phyloP scores from a whole-genome alignment of 2,329 filamentous ascomycete species.

The Acrodontium crateriforme region DNA sequence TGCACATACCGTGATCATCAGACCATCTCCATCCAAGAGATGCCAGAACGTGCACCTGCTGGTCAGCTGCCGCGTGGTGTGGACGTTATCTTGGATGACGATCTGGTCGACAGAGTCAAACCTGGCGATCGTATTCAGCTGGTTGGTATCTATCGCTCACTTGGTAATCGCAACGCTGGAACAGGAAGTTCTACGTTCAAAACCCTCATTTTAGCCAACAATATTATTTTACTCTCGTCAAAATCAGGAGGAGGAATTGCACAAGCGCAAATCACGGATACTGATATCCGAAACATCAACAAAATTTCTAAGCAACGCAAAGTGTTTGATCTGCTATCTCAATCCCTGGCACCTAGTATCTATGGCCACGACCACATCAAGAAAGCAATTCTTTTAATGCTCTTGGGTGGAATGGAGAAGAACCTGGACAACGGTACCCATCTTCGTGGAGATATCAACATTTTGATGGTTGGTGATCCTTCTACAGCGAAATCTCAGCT shows the following conservation, averaged over 20 bases:
- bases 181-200: conserved; percentile 89
- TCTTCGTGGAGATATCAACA: conserved; percentile 96
- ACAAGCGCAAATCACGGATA: conserved; percentile 83
- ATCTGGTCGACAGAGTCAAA: conserved; percentile 87
- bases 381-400: conserved; percentile 89
- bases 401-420: conserved; percentile 93
- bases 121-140: conserved; percentile 92
- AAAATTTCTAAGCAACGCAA: conserved; percentile 91
- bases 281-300: conserved; percentile 97
- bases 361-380: conserved; percentile 97
- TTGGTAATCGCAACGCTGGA: conserved; percentile 87
- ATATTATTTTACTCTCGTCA: conserved; percentile 84
- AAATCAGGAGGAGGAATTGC: conserved; percentile 93
- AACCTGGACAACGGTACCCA: conserved; percentile 97
- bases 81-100: conserved; percentile 92
- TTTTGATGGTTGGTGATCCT: conserved; percentile 96
- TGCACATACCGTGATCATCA: conserved; percentile 94
- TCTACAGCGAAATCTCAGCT: conserved; percentile 98
- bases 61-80: conserved; percentile 91
- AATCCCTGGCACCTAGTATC: conserved; percentile 90
- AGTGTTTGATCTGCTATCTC: conserved; percentile 80
- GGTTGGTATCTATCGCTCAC: conserved; percentile 87
- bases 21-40: conserved; percentile 96
- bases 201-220: conserved; percentile 86
- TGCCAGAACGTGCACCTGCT: conserved; percentile 91